Evolutionary conservation across 257 asterid genomes (phyloP).

Genomic region (Solanum corneliomulleri): DNA sequence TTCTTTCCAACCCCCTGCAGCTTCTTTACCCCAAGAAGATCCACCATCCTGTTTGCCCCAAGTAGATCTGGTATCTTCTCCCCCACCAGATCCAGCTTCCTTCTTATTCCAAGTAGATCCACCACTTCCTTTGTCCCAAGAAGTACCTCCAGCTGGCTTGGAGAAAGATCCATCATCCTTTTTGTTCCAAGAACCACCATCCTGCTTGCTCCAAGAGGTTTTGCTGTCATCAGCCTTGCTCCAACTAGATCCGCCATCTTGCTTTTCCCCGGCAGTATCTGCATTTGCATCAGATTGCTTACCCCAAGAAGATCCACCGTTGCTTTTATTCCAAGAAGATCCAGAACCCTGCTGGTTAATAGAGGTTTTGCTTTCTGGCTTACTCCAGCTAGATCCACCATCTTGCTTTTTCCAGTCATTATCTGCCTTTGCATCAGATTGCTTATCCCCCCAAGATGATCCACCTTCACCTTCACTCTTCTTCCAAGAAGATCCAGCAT

Average conservation of each 20-base stretch:
- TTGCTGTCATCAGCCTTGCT: constrained; percentile 12
- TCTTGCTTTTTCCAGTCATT: constrained; percentile 6
- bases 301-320: constrained; percentile 21
- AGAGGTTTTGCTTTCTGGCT: constrained; percentile 9
- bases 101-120: background rate
- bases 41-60: constrained; percentile 3
- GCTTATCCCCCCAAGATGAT: constrained; percentile 28
- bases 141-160: constrained; percentile 9
- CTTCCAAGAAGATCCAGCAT: constrained; percentile 7
- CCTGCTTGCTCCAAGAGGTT: constrained; percentile 12
- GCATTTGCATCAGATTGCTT: background rate
- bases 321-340: constrained; percentile 10
- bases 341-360: constrained; percentile 6
- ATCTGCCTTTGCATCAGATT: background rate
- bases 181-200: constrained; percentile 9
- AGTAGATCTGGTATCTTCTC: background rate
- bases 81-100: background rate
- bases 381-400: constrained; percentile 16
- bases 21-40: constrained; percentile 22
- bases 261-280: background rate
- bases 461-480: constrained; percentile 19
- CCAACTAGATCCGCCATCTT: constrained; percentile 18
- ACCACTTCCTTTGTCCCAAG: constrained; percentile 9
- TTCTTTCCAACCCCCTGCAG: constrained; percentile 8
- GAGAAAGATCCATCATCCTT: constrained; percentile 19